A percentile compares a stretch with the other conserved stretches of the same genome.
These are phyloP conservation scores for Tricholoma bakamatsutake DNA, from an alignment of 768 basidiomycete species.

Conservation along the genomic window DNA sequence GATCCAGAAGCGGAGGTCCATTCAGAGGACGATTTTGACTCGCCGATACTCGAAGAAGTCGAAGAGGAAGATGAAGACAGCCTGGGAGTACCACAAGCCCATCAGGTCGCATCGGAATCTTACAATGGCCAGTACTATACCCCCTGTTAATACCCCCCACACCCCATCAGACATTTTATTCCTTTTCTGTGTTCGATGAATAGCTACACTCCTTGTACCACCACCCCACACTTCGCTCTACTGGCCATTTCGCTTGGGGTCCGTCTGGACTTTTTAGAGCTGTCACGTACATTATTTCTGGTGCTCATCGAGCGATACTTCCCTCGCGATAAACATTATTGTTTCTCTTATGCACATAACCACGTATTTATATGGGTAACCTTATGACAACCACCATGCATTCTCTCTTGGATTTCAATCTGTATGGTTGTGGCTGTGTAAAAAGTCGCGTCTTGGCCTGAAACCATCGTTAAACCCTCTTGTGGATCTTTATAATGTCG, in stretches of 20 bases:
- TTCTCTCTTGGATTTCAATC: background rate
- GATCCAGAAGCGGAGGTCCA: slow-evolving; percentile 59
- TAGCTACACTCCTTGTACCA: slow-evolving; percentile 11
- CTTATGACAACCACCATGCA: slow-evolving; percentile 1
- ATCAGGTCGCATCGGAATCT: slow-evolving; percentile 8
- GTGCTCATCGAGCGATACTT: slow-evolving; percentile 13
- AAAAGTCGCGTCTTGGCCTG: slow-evolving; percentile 15
- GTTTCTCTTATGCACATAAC: slow-evolving; percentile 11
- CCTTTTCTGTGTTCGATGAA: slow-evolving; percentile 3
- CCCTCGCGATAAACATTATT: slow-evolving; percentile 10
- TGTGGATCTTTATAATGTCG: slow-evolving; percentile 51
- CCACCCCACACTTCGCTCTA: background rate
- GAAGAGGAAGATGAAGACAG: slow-evolving; percentile 45
- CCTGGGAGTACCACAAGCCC: slow-evolving; percentile 11
- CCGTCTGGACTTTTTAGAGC: slow-evolving; percentile 8
- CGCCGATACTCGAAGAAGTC: slow-evolving; percentile 63
- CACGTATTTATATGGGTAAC: slow-evolving; percentile 5
- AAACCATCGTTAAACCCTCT: slow-evolving; percentile 3
- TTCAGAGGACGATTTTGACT: slow-evolving; percentile 60
- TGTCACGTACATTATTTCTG: slow-evolving; percentile 1
- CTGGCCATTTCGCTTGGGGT: background rate
- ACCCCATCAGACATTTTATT: slow-evolving; percentile 6
- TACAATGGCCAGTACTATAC: slow-evolving; percentile 15
- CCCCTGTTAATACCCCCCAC: slow-evolving; percentile 13
- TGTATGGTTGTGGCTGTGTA: slow-evolving; percentile 17